Percentiles rank a stretch among this genome's conserved stretches.
These are phyloP conservation scores for Talaromyces stipitatus DNA, from an alignment of 495 filamentous ascomycete genomes.

Conservation along the genomic window DNA sequence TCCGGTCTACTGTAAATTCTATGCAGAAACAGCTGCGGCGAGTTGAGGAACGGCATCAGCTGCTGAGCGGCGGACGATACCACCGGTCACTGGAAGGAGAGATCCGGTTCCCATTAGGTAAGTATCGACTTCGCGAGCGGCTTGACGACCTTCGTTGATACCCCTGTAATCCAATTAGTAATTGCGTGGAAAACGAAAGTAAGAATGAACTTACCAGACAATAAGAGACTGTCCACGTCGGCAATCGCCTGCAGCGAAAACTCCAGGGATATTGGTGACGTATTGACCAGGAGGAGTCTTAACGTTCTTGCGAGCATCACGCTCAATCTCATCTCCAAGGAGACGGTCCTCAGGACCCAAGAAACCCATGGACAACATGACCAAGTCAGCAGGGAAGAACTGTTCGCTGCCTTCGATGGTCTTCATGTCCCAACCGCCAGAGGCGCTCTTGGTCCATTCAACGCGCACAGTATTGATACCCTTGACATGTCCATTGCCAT, in stretches of 20 bases:
- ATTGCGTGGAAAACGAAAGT: background rate
- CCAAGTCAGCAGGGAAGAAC: constrained; percentile 95
- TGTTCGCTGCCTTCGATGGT: constrained; percentile 90
- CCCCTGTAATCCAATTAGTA: constrained; percentile 51
- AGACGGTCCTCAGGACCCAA: constrained; percentile 89
- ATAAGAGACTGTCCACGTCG: constrained; percentile 94
- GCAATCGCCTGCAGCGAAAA: constrained; percentile 97
- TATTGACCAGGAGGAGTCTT: constrained; percentile 92
- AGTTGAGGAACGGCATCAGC: constrained; percentile 33
- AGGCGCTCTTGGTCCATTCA: constrained; percentile 87
- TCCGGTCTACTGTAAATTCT: background rate
- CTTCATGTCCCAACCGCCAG: constrained; percentile 99
- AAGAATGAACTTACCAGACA: constrained; percentile 68
- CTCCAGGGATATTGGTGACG: constrained; percentile 75
- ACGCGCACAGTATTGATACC: constrained; percentile 97
- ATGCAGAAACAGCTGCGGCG: constrained; percentile 22
- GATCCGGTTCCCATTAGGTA: constrained; percentile 73
- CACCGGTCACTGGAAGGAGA: constrained; percentile 83
- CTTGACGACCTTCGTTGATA: constrained; percentile 96
- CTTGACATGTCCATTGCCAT: constrained; percentile 81
- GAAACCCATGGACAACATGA: constrained; percentile 98
- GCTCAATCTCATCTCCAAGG: constrained; percentile 80
- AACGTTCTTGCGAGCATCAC: constrained; percentile 91
- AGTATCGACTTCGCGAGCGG: constrained; percentile 87
- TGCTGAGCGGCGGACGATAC: constrained; percentile 81